phyloP scores from a whole-genome alignment of 768 basidiomycete genomes.

The Suillus occidentalis region DNA sequence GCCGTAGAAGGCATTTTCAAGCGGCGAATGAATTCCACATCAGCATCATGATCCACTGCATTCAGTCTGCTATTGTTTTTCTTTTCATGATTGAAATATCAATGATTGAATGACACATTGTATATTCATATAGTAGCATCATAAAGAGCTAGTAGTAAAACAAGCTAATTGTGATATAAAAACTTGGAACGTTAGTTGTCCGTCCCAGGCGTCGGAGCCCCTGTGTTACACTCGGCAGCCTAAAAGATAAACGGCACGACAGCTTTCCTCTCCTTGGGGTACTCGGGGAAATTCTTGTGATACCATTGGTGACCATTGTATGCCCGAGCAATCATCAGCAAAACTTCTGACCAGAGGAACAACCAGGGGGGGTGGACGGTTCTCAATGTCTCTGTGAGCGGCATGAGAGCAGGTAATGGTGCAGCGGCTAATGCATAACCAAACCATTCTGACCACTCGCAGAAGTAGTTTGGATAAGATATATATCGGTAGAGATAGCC shows the following conservation, averaged over 20 bases:
- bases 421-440: conserved; percentile 81
- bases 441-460: conserved; percentile 94
- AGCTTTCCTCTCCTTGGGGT: conserved; percentile 73
- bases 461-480: conserved; percentile 92
- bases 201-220: not conserved
- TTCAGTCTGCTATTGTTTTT: not conserved
- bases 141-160: not conserved
- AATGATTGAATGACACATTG: not conserved
- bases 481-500: conserved; percentile 75
- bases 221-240: not conserved
- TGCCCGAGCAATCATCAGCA: conserved; percentile 80
- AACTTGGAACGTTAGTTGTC: not conserved
- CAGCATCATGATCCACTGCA: no score
- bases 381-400: conserved; percentile 41
- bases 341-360: conserved; percentile 72
- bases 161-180: not conserved
- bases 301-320: conserved; percentile 89
- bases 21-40: conserved; percentile 10
- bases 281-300: conserved; percentile 71
- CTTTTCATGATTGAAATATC: not conserved
- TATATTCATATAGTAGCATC: not conserved
- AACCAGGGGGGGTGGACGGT: conserved; percentile 71
- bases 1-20: not conserved
- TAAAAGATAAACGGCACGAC: conserved; percentile 80
- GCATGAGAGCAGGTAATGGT: conserved; percentile 40